A percentile compares a stretch with the other conserved stretches of the same genome.
Conservation (phyloP, 225 moss, liverwort and hornwort species). For the Polytrichum formosum region DNA sequence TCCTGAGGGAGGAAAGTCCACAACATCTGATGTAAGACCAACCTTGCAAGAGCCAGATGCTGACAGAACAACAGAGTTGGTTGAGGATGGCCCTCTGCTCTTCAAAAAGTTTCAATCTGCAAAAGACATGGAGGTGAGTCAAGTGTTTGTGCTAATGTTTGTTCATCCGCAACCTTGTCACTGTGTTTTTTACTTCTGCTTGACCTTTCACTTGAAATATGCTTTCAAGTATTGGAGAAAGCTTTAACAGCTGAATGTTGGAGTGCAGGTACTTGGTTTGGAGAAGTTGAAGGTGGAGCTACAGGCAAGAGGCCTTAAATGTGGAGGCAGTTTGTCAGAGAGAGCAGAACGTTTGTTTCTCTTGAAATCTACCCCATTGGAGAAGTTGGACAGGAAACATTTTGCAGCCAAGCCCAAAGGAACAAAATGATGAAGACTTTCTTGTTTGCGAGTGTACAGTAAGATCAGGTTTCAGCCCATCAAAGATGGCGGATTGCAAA, state of each 20-base stretch:
- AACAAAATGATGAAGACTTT: conserved; percentile 16
- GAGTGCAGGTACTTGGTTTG: conserved; percentile 54
- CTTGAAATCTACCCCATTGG: conserved; percentile 24
- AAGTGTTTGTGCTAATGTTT: too few species aligned
- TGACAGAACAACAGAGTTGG: conserved; percentile 5
- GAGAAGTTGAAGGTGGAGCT: conserved; percentile 74
- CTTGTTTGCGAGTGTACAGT: not conserved
- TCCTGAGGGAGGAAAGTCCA: too few species aligned
- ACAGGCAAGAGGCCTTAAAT: conserved; percentile 56
- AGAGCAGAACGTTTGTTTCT: conserved; percentile 29
- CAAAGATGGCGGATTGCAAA: too few species aligned
- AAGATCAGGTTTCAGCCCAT: too few species aligned
- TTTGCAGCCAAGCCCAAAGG: conserved; percentile 25
- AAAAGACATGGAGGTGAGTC: conserved; percentile 47
- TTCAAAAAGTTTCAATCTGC: conserved; percentile 42
- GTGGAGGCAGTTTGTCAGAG: conserved; percentile 55
- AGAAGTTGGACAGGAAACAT: conserved; percentile 35
- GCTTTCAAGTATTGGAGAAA: too few species aligned
- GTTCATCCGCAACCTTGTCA: too few species aligned
- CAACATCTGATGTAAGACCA: not conserved
- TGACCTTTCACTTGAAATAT: too few species aligned
- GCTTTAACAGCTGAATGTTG: too few species aligned
- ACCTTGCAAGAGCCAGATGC: conserved; percentile 4
- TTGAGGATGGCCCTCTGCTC: conserved; percentile 28
- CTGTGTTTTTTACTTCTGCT: too few species aligned